phyloP scores from a whole-genome alignment of 768 basidiomycete species.

The Piloderma croceum region DNA sequence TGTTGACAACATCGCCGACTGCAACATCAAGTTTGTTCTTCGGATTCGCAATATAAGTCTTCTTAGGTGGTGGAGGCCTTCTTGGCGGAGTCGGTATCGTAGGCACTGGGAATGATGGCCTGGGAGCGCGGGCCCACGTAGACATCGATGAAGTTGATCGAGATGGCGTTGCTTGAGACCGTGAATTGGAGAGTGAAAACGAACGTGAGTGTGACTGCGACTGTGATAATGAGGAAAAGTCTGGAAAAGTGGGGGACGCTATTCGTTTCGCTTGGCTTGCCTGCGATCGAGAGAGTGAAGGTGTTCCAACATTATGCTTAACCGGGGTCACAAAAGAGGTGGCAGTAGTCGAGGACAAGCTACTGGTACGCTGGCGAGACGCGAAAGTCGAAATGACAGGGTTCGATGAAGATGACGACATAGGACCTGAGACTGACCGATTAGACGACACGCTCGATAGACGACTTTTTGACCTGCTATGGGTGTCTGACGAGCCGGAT shows the following conservation, averaged over 20 bases:
- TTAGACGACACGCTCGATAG: slow-evolving; percentile 47
- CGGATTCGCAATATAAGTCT: slow-evolving; percentile 81
- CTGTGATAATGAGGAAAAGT: slow-evolving; percentile 46
- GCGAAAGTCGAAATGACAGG: slow-evolving; percentile 66
- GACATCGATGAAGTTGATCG: slow-evolving; percentile 44
- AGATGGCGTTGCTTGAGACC: slow-evolving; percentile 36
- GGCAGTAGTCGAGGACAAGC: slow-evolving; percentile 44
- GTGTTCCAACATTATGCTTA: slow-evolving; percentile 26
- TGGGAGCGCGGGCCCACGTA: slow-evolving; percentile 65
- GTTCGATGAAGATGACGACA: slow-evolving; percentile 34
- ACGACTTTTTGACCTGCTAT: slow-evolving; percentile 52
- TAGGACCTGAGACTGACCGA: slow-evolving; percentile 70
- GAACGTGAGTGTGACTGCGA: too few species aligned
- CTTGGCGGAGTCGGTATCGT: slow-evolving; percentile 43
- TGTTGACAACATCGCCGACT: slow-evolving; percentile 88
- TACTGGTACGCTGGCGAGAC: slow-evolving; percentile 78
- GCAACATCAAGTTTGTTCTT: slow-evolving; percentile 89
- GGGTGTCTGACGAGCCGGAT: slow-evolving; percentile 41
- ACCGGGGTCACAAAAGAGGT: slow-evolving; percentile 29
- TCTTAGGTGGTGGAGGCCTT: slow-evolving; percentile 39
- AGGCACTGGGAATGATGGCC: slow-evolving; percentile 49
- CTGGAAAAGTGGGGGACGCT: slow-evolving; percentile 60
- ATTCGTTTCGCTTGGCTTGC: slow-evolving; percentile 32
- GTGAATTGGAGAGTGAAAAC: too few species aligned
- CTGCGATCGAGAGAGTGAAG: slow-evolving; percentile 36